Conservation (phyloP, 2,329 filamentous ascomycete species). For the Lachnellula arida region DNA sequence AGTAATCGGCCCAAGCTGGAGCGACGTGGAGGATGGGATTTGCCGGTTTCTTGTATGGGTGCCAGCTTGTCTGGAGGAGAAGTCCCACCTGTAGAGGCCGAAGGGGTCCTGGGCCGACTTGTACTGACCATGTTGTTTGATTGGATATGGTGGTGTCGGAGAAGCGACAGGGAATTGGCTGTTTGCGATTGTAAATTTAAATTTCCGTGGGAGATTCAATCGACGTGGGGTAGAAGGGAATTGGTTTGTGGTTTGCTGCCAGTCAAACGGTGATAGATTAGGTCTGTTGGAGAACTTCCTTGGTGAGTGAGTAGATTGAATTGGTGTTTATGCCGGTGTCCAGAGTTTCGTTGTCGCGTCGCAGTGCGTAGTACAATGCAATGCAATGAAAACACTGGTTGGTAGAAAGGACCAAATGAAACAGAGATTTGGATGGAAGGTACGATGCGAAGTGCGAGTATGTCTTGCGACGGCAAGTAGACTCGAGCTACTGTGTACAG, state of each 20-base stretch:
- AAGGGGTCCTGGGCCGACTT: conserved; percentile 34
- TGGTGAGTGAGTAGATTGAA: no score
- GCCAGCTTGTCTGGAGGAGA: conserved; percentile 33
- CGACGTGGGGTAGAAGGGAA: not conserved
- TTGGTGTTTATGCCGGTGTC: no score
- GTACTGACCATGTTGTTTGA: conserved; percentile 28
- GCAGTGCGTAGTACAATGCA: no score
- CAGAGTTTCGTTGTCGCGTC: no score
- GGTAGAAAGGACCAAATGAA: no score
- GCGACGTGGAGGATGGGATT: conserved; percentile 36
- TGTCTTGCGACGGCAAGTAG: not conserved
- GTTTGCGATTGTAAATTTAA: no score
- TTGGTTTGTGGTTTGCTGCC: not conserved
- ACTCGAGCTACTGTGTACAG: not conserved
- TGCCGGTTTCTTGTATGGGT: conserved; percentile 32
- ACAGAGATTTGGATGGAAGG: no score
- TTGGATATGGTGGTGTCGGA: conserved; percentile 22
- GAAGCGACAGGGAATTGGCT: conserved; percentile 19
- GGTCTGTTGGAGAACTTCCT: no score
- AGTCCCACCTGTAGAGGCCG: conserved; percentile 25
- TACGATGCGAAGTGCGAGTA: no score
- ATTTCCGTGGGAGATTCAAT: not conserved
- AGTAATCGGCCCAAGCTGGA: conserved; percentile 56
- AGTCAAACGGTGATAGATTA: no score
- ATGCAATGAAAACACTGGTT: no score